Conservation (phyloP, 306 rosid genomes). For the Ochetophila trinervis region DNA sequence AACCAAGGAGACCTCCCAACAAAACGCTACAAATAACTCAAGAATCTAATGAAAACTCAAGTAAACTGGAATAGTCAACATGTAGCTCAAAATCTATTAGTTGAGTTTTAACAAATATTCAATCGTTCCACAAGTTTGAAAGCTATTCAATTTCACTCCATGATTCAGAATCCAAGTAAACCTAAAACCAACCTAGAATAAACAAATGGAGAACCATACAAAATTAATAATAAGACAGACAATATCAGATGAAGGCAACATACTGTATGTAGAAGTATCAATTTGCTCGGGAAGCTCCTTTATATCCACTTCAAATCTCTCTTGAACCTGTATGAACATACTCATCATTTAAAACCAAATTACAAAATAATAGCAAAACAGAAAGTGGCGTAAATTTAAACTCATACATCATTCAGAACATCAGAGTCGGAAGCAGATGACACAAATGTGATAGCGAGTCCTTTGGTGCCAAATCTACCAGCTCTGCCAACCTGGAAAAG, state of each 20-base stretch:
- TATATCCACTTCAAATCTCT: conserved; percentile 97
- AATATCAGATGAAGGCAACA: conserved; percentile 21
- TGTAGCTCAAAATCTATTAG: no score
- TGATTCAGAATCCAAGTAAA: no score
- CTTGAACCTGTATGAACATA: conserved; percentile 66
- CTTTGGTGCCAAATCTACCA: conserved; percentile 97
- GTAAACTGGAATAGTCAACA: no score
- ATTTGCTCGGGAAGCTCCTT: conserved; percentile 98
- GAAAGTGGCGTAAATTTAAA: neutral
- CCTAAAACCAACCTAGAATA: no score
- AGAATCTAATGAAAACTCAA: no score
- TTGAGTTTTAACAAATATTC: no score
- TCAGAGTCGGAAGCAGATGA: conserved; percentile 85
- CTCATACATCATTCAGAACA: conserved; percentile 85
- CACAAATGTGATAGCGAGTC: conserved; percentile 96
- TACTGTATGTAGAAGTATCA: conserved; percentile 94
- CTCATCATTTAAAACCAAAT: neutral
- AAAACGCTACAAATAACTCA: no score
- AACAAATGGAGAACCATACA: neutral
- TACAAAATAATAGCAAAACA: neutral
- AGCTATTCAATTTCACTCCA: no score
- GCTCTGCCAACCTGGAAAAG: conserved; percentile 85
- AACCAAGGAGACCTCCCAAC: no score
- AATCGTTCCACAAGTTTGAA: no score
- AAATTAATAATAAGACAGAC: neutral